Percentiles rank a stretch among this genome's conserved stretches.
Conservation (phyloP, 2,329 filamentous ascomycete genomes). For the Macrophomina tecta region DNA sequence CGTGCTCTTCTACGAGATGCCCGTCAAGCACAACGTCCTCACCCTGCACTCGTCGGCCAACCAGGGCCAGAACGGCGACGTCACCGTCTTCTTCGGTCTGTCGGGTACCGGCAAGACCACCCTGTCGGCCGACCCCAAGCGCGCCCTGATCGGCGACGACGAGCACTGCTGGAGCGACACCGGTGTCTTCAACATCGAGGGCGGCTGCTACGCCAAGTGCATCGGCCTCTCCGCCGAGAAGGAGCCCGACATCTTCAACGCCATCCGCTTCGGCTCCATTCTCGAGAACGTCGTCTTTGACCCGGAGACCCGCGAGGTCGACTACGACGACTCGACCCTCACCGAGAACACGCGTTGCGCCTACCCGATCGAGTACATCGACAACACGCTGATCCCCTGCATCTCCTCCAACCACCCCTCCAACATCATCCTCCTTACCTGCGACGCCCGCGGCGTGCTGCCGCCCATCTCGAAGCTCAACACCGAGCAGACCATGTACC, state of each 20-base stretch:
- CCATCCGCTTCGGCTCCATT: constrained; percentile 95
- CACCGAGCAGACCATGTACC: constrained; percentile 98
- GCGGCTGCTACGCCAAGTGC: constrained; percentile 98
- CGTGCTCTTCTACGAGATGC: constrained; percentile 99
- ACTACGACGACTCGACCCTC: constrained; percentile 93
- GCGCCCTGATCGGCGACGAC: constrained; percentile 94
- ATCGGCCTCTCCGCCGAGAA: constrained; percentile 97
- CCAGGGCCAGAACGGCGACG: constrained; percentile 91
- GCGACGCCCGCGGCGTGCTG: constrained; percentile 95
- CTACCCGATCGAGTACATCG: constrained; percentile 99
- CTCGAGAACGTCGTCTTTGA: constrained; percentile 99
- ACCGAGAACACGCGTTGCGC: constrained; percentile 99
- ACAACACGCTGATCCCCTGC: constrained; percentile 98
- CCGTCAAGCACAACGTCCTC: constrained; percentile 98
- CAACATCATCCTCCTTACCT: constrained; percentile 98
- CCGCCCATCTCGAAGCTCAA: constrained; percentile 97
- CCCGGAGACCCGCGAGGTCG: constrained; percentile 83
- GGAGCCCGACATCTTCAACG: constrained; percentile 96
- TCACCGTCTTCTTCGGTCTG: constrained; percentile 98
- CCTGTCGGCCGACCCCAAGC: constrained; percentile 94
- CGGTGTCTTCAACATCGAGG: constrained; percentile 99
- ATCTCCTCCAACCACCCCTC: constrained; percentile 83
- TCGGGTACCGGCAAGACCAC: constrained; percentile 99
- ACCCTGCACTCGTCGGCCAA: constrained; percentile 99
- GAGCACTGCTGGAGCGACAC: constrained; percentile 99